A percentile compares a stretch with the other conserved stretches of the same genome.
phyloP scores from a whole-genome alignment of 1,284 basidiomycete genomes.

The Cutaneotrichosporon daszewskae region DNA sequence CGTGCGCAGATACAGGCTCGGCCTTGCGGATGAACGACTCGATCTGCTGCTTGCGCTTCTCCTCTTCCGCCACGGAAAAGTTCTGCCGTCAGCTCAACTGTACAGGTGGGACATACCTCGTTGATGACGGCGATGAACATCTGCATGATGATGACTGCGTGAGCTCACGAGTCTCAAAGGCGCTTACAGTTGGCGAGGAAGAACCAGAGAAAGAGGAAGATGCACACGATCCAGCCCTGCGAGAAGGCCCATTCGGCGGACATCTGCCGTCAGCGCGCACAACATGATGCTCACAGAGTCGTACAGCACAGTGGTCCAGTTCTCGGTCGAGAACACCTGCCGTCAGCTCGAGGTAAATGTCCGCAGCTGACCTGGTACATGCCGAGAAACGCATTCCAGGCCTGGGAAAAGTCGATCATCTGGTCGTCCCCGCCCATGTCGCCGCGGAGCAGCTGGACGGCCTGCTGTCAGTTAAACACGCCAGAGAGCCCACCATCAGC shows the following conservation, averaged over 20 bases:
- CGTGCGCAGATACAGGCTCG: conserved; percentile 47
- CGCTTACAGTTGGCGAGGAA: conserved; percentile 83
- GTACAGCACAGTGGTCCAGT: conserved; percentile 87
- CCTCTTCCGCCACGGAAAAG: conserved; percentile 86
- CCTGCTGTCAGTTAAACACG: conserved; percentile 20
- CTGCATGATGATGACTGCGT: conserved; percentile 81
- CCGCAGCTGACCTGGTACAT: too few species aligned
- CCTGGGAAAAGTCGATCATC: conserved; percentile 75
- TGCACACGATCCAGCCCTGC: conserved; percentile 66
- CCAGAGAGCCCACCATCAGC: conserved; percentile 61
- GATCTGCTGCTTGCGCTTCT: conserved; percentile 77
- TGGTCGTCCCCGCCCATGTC: conserved; percentile 52
- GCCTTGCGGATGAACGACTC: conserved; percentile 52
- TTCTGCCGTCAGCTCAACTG: conserved; percentile 52
- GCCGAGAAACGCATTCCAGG: conserved; percentile 82
- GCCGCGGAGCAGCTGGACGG: conserved; percentile 58
- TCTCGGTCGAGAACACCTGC: conserved; percentile 91
- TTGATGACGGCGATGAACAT: conserved; percentile 99
- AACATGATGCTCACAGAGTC: conserved; percentile 49
- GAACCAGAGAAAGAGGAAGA: conserved; percentile 82
- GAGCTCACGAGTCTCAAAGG: conserved; percentile 6
- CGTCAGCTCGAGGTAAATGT: too few species aligned
- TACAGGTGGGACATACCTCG: conserved; percentile 50
- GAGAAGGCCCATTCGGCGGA: conserved; percentile 60
- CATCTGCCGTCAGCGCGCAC: conserved; percentile 19